phyloP scores from a whole-genome alignment of 306 rosid genomes.

The Fragaria ananassa region DNA sequence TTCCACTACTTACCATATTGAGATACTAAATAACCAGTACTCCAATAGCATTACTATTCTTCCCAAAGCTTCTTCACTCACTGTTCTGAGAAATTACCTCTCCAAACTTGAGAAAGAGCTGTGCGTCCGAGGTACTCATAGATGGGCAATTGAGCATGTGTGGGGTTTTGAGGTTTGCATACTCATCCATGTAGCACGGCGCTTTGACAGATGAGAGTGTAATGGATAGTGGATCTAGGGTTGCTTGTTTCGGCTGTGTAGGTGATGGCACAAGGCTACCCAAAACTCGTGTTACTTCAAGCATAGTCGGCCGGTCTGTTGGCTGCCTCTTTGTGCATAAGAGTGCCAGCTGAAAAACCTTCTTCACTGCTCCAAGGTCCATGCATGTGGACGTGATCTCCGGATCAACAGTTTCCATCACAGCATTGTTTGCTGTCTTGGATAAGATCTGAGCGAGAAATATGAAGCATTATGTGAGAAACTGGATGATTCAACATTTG shows the following conservation, averaged over 20 bases:
- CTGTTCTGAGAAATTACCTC: constrained; percentile 92
- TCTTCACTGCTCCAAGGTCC: constrained; percentile 77
- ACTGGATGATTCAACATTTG: neutral
- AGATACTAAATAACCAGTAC: neutral
- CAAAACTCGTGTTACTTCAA: constrained; percentile 73
- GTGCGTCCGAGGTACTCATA: constrained; percentile 90
- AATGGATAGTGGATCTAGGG: constrained; percentile 20
- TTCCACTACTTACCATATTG: constrained; percentile 5
- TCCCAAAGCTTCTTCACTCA: constrained; percentile 31
- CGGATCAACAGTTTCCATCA: constrained; percentile 86
- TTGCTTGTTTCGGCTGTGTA: constrained; percentile 32
- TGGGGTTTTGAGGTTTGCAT: constrained; percentile 73
- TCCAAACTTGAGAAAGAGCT: constrained; percentile 82
- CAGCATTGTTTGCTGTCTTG: constrained; percentile 77
- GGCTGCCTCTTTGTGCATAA: constrained; percentile 82
- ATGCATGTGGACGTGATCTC: constrained; percentile 76
- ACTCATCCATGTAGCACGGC: constrained; percentile 73
- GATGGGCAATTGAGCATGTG: constrained; percentile 74
- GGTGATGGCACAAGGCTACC: constrained; percentile 49
- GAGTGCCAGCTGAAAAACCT: constrained; percentile 82
- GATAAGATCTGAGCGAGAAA: constrained; percentile 58
- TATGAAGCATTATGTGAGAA: neutral
- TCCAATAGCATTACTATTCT: no score
- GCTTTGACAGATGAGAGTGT: constrained; percentile 43
- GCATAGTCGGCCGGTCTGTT: constrained; percentile 81